Base-by-base conservation (phyloP, 2,329 filamentous ascomycete species). In the Epichloe elymi region DNA sequence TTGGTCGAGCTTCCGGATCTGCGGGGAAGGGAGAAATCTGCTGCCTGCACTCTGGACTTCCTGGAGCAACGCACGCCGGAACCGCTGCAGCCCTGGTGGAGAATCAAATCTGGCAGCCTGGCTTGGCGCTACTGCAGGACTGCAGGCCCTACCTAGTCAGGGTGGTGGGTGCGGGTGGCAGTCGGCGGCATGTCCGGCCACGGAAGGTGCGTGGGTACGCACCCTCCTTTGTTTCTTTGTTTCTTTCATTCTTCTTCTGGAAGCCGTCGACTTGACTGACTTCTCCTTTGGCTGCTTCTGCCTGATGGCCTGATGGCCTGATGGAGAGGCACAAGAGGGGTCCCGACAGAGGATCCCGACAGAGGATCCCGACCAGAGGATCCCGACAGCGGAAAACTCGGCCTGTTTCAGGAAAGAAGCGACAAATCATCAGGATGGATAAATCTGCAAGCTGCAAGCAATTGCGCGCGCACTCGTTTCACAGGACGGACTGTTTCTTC, bases 81-180 rank as follows among this genome's bases (percentile, higher is more conserved):
- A 30, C 30, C 3, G 26, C 30, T 11, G 36, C 26, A 38, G 33
- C 36, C 30, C n/a, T 15, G 42, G 42, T 51, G 49, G 50, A 48
- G 50, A 35, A 36, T 42, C 50, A 43, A 51, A 45, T 45, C 49
- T 48, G 45, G 40, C 50, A 40, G 46, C 45, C 46, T 51, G 46
- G 45, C 46, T 33, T 40, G 46, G 23, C 46, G 51, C 35, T 38
- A 45, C 17, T 26, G 26, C 26, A 8, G 26, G 26, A 39, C 40
- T 39, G 33, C 26, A 11, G 36, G 19, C 42, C 26, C 30, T 45
- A 20, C 26, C 30, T 45, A 20, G 20, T 37, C 20, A 30, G 35
- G 19, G 19, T 19, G 23, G 23, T 8, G 23, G 23, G 23, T 8
- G 23, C 23, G 26, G 26, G 6, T 12, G 26, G 17, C 38, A 17